These are phyloP conservation scores for Candida khao-thaluensis DNA, from an alignment of 805 yeast species.

Conservation along the genomic window DNA sequence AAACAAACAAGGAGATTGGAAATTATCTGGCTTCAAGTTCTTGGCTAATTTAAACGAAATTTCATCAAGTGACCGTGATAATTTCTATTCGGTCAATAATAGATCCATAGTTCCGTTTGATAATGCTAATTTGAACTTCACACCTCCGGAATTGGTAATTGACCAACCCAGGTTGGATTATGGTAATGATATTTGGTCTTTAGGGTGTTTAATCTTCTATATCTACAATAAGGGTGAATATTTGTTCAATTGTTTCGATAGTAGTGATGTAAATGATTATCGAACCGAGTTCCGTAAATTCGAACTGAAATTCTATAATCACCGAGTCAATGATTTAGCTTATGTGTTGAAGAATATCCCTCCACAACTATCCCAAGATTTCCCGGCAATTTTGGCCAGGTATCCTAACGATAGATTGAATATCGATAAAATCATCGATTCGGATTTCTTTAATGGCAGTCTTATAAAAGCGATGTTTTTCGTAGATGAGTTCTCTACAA, in stretches of 20 bases:
- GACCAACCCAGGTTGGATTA: slow-evolving; percentile 55
- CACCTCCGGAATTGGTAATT: slow-evolving; percentile 81
- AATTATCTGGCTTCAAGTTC: slow-evolving; percentile 67
- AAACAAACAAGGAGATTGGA: slow-evolving; percentile 91
- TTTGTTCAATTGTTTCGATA: slow-evolving; percentile 39
- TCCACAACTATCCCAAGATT: slow-evolving; percentile 45
- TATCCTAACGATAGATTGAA: slow-evolving; percentile 57
- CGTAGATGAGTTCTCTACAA: slow-evolving; percentile 80
- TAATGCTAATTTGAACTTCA: slow-evolving; percentile 66
- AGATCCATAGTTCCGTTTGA: slow-evolving; percentile 81
- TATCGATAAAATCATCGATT: slow-evolving; percentile 66
- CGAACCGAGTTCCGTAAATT: slow-evolving; percentile 53
- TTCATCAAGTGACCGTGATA: slow-evolving; percentile 47
- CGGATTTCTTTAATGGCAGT: slow-evolving; percentile 79
- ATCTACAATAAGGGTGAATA: slow-evolving; percentile 58
- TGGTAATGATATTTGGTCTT: slow-evolving; percentile 78
- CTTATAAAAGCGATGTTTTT: slow-evolving; percentile 76
- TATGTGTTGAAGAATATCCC: slow-evolving; percentile 60
- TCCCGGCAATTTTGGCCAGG: slow-evolving; percentile 55
- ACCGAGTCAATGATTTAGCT: slow-evolving; percentile 32
- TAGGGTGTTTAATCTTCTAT: slow-evolving; percentile 74
- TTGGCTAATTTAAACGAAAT: slow-evolving; percentile 50
- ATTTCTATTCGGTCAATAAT: slow-evolving; percentile 65
- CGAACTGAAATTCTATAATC: slow-evolving; percentile 44
- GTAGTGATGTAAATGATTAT: slow-evolving; percentile 58